Base-by-base conservation (phyloP, 306 rosid genomes). In the Hylodesmum podocarpum region DNA sequence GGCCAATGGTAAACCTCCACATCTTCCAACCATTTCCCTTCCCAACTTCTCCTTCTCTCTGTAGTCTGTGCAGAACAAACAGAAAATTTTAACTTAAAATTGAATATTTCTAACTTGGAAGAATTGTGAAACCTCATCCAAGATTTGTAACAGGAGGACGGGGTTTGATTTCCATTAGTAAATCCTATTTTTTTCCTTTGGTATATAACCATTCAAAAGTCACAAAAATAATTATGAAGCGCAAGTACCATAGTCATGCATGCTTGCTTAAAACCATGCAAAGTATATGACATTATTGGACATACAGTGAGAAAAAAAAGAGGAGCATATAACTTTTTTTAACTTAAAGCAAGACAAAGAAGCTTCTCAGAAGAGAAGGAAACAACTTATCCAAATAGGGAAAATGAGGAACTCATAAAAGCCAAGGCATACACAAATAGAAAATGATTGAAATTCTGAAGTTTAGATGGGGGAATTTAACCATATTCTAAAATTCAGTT, bases 1-100 rank as follows among this genome's bases (percentile, higher is more conserved):
- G 25, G 87, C 90, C 54, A 86, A 33, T 15, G 90, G 93, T 75
- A 88, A 83, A 62, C 93, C 88, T 74, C 72, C 88, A 70, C 90
- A 88, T 49, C 76, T 89, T 72, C 75, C 87, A 50, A 84, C 90
- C 82, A 89, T 89, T 80, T 86, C 89, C 54, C 76, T 79, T 51
- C 89, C 93, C 51, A 82, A 39, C 40, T 84, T 81, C 83, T 84
- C 84, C 88, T 65, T 84, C 47, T 72, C 79, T 62, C 13, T 34
- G 37, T 37, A 70, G 46, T 75, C 90, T 86, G 80, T 18, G 1
- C 13, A 73, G 49, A 66, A 31, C 16, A 69, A 67, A 72, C 24
- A 51, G 58, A 28, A 57, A 73, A 55, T 65, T 28, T 5, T 71
- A n/a, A 71, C 13, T 8, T 59, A 54, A 73, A 72, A 62, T 50